These are phyloP conservation scores for Collybia nuda DNA, from an alignment of 768 basidiomycete genomes.

Conservation along the genomic window DNA sequence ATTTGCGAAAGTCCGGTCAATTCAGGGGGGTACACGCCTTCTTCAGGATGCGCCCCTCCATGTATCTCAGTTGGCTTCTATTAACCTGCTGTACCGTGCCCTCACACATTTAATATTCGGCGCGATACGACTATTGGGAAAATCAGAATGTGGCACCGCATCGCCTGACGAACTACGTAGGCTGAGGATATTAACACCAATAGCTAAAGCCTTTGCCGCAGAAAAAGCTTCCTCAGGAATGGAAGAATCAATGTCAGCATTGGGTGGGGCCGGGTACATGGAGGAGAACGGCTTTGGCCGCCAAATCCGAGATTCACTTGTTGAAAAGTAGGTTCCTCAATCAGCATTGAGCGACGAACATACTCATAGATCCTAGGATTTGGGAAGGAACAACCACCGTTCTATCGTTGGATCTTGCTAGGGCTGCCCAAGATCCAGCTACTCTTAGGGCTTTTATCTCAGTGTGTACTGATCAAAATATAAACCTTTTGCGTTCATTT, in stretches of 20 bases:
- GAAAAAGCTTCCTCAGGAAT: conserved; percentile 63
- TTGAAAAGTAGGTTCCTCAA: conserved; percentile 53
- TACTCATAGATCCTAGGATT: conserved; percentile 37
- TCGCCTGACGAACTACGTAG: conserved; percentile 47
- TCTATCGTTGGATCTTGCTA: conserved; percentile 63
- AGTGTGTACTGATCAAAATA: conserved; percentile 33
- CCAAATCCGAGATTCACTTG: conserved; percentile 66
- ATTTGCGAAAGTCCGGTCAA: conserved; percentile 58
- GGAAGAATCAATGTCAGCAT: conserved; percentile 71
- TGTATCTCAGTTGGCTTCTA: conserved; percentile 60
- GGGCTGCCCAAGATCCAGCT: conserved; percentile 47
- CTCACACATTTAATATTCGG: conserved; percentile 65
- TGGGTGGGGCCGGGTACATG: conserved; percentile 85
- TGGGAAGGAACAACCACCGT: conserved; percentile 80
- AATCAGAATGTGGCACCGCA: conserved; percentile 55
- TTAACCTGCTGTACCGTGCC: conserved; percentile 64
- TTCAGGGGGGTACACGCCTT: conserved; percentile 49
- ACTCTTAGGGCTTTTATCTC: conserved; percentile 46
- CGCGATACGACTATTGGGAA: conserved; percentile 56
- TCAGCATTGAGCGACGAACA: neutral
- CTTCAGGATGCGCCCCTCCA: conserved; percentile 60
- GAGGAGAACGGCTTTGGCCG: conserved; percentile 74
- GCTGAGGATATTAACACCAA: conserved; percentile 66
- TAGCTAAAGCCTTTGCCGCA: conserved; percentile 68
- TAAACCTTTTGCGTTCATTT: neutral